Conservation (phyloP, 2,329 filamentous ascomycete species). For the Colletotrichum tropicale region DNA sequence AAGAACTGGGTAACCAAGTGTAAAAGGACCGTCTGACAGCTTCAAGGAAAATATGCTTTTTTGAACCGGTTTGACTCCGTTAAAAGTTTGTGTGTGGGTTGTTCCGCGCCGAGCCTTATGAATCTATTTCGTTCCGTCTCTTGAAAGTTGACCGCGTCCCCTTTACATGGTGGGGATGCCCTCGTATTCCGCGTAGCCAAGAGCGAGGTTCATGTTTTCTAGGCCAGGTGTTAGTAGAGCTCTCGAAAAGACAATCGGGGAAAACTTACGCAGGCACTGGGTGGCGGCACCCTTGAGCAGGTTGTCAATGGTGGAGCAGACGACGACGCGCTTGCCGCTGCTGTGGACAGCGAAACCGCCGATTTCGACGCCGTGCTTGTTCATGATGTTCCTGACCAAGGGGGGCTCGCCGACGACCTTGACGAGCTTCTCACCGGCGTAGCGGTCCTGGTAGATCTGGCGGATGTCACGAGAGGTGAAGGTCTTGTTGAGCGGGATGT, state of each 20-base stretch:
- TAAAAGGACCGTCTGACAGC: background rate
- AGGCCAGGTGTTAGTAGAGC: slow-evolving; percentile 4
- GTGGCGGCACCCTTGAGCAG: slow-evolving; percentile 91
- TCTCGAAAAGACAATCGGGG: background rate
- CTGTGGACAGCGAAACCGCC: slow-evolving; percentile 94
- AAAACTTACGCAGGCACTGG: slow-evolving; percentile 82
- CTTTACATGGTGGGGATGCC: slow-evolving; percentile 70
- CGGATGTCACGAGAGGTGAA: slow-evolving; percentile 94
- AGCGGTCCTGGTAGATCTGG: slow-evolving; percentile 94
- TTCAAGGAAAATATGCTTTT: slow-evolving; percentile 11
- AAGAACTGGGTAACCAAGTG: background rate
- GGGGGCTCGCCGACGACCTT: slow-evolving; percentile 91
- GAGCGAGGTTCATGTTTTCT: slow-evolving; percentile 95
- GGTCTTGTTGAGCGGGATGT: slow-evolving; percentile 81
- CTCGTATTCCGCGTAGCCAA: slow-evolving; percentile 87
- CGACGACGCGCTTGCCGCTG: slow-evolving; percentile 88
- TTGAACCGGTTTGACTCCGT: slow-evolving; percentile 18
- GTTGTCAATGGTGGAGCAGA: slow-evolving; percentile 94
- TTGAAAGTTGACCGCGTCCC: background rate
- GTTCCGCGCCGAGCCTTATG: slow-evolving; percentile 14
- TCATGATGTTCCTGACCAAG: slow-evolving; percentile 79
- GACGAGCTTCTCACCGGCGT: slow-evolving; percentile 93
- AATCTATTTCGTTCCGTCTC: slow-evolving; percentile 7
- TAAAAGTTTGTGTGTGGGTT: slow-evolving; percentile 3
- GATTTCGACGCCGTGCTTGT: slow-evolving; percentile 90